Evolutionary conservation across 306 rosid genomes (phyloP).

Genomic region (Cicer judaicum): DNA sequence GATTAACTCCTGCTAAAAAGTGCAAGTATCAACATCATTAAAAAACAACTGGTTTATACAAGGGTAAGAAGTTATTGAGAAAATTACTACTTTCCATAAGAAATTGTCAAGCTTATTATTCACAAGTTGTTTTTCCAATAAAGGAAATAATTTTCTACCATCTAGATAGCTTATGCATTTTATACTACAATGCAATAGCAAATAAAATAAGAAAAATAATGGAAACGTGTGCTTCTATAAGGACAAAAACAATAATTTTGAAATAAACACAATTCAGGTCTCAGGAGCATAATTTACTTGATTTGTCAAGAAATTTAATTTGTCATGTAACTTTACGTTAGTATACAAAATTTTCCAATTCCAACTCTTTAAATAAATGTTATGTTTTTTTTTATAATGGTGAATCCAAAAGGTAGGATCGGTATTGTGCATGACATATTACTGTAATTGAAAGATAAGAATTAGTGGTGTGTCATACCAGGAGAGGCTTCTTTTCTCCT

Average conservation of each 20-base stretch:
- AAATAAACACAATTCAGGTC: slow-evolving; percentile 5
- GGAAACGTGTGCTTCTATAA: background rate
- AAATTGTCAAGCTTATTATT: background rate
- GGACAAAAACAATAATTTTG: slow-evolving; percentile 15
- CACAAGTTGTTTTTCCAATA: slow-evolving; percentile 2
- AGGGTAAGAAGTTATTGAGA: slow-evolving; percentile 19
- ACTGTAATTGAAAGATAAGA: slow-evolving; percentile 16
- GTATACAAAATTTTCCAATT: slow-evolving; percentile 11
- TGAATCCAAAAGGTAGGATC: slow-evolving; percentile 19
- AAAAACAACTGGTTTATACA: background rate
- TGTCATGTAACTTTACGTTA: slow-evolving; percentile 15
- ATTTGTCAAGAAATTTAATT: slow-evolving; percentile 16
- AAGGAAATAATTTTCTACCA: slow-evolving; percentile 19
- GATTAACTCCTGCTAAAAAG: slow-evolving; percentile 33
- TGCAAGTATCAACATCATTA: background rate
- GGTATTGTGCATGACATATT: slow-evolving; percentile 6
- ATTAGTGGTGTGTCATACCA: slow-evolving; percentile 54
- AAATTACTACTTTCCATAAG: slow-evolving; percentile 5
- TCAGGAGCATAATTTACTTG: slow-evolving; percentile 4
- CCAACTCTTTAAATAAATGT: slow-evolving; percentile 20
- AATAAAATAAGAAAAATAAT: background rate
- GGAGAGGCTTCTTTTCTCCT: slow-evolving; percentile 72
- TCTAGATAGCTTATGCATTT: slow-evolving; percentile 3
- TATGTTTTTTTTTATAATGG: background rate
- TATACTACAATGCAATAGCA: background rate